Conservation (phyloP, 805 yeast species). For the Candida glaebosa region DNA sequence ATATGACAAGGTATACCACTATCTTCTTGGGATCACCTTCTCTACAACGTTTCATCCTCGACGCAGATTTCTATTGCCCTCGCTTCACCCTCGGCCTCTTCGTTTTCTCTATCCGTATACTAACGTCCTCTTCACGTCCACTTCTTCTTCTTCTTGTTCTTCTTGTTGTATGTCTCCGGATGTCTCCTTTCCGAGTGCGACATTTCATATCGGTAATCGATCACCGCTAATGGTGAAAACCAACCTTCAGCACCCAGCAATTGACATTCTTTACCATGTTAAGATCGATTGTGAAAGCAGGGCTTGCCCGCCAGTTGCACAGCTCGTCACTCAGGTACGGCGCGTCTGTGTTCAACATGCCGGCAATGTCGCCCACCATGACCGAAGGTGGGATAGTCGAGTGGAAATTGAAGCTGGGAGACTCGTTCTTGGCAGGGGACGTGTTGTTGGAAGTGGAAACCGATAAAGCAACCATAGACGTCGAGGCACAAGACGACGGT, state of each 20-base stretch:
- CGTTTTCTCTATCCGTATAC: too few species aligned
- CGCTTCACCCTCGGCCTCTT: too few species aligned
- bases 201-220: neutral
- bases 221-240: too few species aligned
- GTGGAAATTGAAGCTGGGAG: slow-evolving; percentile 80
- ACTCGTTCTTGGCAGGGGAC: slow-evolving; percentile 76
- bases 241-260: too few species aligned
- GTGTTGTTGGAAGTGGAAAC: slow-evolving; percentile 79
- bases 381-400: slow-evolving; percentile 87
- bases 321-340: slow-evolving; percentile 15
- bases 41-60: neutral
- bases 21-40: neutral
- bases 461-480: slow-evolving; percentile 79
- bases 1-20: too few species aligned
- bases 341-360: slow-evolving; percentile 72
- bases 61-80: too few species aligned
- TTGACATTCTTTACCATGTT: neutral
- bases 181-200: slow-evolving; percentile 4
- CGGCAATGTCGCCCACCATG: slow-evolving; percentile 99
- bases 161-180: slow-evolving; percentile 3
- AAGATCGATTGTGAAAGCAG: neutral
- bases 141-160: too few species aligned
- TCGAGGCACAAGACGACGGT: slow-evolving; percentile 92
- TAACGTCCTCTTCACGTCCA: too few species aligned
- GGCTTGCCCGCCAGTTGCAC: slow-evolving; percentile 6